These are phyloP conservation scores for Hansenula sp. DNA, from an alignment of 1,139 yeast genomes.

Conservation along the genomic window DNA sequence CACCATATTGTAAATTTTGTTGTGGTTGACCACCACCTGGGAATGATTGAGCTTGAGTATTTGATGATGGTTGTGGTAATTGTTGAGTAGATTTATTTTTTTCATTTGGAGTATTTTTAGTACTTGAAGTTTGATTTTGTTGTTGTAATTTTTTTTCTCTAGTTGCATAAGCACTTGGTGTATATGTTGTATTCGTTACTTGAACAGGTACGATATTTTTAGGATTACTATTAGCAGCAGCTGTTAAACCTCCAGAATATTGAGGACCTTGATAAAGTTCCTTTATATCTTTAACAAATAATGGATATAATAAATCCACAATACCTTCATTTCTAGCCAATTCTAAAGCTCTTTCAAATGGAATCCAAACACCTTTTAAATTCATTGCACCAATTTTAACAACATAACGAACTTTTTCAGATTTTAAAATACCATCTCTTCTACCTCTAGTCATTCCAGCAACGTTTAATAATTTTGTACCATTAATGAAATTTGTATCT, in stretches of 20 bases:
- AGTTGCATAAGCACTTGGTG: conserved; percentile 14
- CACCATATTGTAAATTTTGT: neutral
- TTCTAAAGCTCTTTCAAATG: conserved; percentile 86
- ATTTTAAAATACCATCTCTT: conserved; percentile 88
- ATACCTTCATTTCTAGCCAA: conserved; percentile 90
- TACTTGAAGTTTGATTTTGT: conserved; percentile 2
- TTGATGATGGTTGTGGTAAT: conserved; percentile 2
- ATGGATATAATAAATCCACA: conserved; percentile 78
- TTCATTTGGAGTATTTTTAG: neutral
- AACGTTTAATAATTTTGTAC: conserved; percentile 86
- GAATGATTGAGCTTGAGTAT: neutral
- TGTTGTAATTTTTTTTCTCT: conserved; percentile 9
- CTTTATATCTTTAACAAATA: conserved; percentile 84
- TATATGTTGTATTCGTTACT: conserved; percentile 20
- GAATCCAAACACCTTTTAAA: conserved; percentile 96
- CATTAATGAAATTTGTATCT: conserved; percentile 89
- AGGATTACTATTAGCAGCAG: conserved; percentile 24
- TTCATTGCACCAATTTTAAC: conserved; percentile 98
- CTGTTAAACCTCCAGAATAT: conserved; percentile 23
- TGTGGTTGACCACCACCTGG: neutral
- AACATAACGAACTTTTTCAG: conserved; percentile 85
- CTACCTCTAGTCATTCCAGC: conserved; percentile 96
- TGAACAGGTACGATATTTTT: conserved; percentile 24
- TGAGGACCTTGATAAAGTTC: conserved; percentile 42
- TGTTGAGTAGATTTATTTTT: neutral